Evolutionary conservation across 371 early-diverging fungal species (phyloP), one percentile per base, ranked within the genome.

Genomic region (Zopfochytrium polystomum): DNA sequence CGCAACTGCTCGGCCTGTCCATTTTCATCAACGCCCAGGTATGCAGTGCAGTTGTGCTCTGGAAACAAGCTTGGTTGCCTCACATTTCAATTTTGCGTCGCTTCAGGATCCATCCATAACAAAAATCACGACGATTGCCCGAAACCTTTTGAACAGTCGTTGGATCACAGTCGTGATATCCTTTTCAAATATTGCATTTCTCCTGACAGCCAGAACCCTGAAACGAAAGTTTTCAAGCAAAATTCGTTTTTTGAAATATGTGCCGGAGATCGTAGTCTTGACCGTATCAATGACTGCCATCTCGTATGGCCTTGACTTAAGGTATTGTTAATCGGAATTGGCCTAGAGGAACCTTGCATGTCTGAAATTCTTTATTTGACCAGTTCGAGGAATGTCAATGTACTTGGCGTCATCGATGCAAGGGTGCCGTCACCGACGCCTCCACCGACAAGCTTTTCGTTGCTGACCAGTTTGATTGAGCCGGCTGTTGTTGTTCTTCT

Each of bases 181-280:
- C 7, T 4, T 64, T 46, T 42, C 48, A 47, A 62, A 55, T 32
- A 54, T 73, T 44, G 27, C 45, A 13, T 75, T 75, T 43, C 51
- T 70, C 35, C 42, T 75, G n/a, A 13, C n/a, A 15, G 43, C 52
- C 23, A 26, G 57, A 22, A n/a, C 47, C 30, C 20, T 58, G 6
- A 54, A 60, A 35, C 66, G 69, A 42, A 59, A 49, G 13, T 62
- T 46, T 32, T 23, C 11, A 20, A 33, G 11, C 29, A 47, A 38
- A 15, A 22, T 11, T 9, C 11, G 22, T 11, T 32, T 33, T 29
- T n/a, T 68, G 9, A 65, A 61, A 45, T 43, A 60, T 11, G 3
- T 63, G 27, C 68, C 71, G n/a, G 66, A 61, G 38, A 62, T 72
- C 43, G 51, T 75, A 2, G 26, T 65, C 15, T 34, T 72, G 1